Conservation (phyloP, 495 filamentous ascomycete genomes). For the Aspergillus ostianus region DNA sequence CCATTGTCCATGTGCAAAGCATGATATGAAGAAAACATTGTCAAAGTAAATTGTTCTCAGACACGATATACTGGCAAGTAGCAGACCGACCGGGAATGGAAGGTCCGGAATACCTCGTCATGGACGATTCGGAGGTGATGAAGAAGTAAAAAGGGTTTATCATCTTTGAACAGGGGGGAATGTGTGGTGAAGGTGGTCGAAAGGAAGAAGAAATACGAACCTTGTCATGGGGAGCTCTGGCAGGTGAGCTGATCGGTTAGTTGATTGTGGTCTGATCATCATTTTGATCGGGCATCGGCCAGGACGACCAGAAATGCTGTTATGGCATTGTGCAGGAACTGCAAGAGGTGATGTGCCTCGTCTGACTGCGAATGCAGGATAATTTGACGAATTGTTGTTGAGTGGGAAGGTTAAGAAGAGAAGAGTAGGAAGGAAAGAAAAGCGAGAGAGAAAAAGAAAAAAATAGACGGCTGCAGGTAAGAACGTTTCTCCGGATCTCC, state of each 20-base stretch:
- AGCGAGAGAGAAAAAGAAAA: slow-evolving; percentile 17
- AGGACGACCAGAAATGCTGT: background rate
- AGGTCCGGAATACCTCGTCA: slow-evolving; percentile 77
- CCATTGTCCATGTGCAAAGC: background rate
- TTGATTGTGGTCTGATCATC: slow-evolving; percentile 23
- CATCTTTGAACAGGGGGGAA: slow-evolving; percentile 65
- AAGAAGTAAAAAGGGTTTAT: slow-evolving; percentile 85
- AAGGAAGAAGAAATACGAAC: slow-evolving; percentile 7
- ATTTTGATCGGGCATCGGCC: slow-evolving; percentile 5
- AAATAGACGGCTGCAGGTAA: slow-evolving; percentile 30
- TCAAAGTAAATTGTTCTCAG: slow-evolving; percentile 56
- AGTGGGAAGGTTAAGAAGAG: background rate
- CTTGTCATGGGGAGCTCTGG: background rate
- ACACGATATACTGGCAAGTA: slow-evolving; percentile 98
- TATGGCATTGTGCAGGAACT: background rate
- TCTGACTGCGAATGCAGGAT: background rate
- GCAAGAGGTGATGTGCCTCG: too few species aligned
- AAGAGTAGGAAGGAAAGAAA: slow-evolving; percentile 16
- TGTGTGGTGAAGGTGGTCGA: slow-evolving; percentile 18
- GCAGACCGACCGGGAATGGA: slow-evolving; percentile 71
- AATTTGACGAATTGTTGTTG: background rate
- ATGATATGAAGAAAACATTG: background rate
- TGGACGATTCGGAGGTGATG: slow-evolving; percentile 85
- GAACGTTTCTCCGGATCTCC: slow-evolving; percentile 14
- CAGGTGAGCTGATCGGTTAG: slow-evolving; percentile 2